Evolutionary conservation across 129 eudicot species (phyloP), one percentile per base, ranked within the genome.

Genomic region (Apium graveolens): DNA sequence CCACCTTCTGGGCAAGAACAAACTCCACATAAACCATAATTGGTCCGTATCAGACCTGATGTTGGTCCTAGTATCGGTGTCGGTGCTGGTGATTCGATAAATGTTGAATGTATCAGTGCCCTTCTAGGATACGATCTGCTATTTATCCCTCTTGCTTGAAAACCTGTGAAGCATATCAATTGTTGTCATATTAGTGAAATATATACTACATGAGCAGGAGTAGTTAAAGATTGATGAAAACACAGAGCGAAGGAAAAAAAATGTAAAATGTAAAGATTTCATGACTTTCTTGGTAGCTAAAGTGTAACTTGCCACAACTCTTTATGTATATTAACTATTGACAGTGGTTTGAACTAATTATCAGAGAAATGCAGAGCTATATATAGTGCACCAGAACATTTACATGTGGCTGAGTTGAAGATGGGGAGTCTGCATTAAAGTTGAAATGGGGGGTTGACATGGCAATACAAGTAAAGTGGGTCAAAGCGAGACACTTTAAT

Each of bases 71-170:
- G n/a, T n/a, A n/a, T n/a, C n/a, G 85, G 72, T 55, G 81, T 10
- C 3, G 84, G 76, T 57, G 86, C 71, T 1, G 85, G 79, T 41
- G 86, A 73, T 11, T 84, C 84, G 34, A 85, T 32, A 18, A 11
- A 76, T 29, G 51, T 69, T 35, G 46, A 57, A 5, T 86, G 76
- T 68, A 79, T 86, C 20, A 91, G 92, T 39, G 92, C 93, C 82
- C 86, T 85, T 83, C 93, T 83, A 20, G 93, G 82, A 84, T 80
- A 83, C 78, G 81, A 78, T 21, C 78, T 78, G 63, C 77, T 39
- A 55, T 68, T 60, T 82, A 32, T 48, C 26, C 62, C 82, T n/a
- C 76, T 74, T 42, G 66, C 71, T 43, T 78, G 71, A 12, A 26
- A 80, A n/a, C 83, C 96, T 88, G 80, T 74, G 80, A 70, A 80